Conservation (phyloP, 2,329 filamentous ascomycete genomes). For the Arthrobotrys megalospora region DNA sequence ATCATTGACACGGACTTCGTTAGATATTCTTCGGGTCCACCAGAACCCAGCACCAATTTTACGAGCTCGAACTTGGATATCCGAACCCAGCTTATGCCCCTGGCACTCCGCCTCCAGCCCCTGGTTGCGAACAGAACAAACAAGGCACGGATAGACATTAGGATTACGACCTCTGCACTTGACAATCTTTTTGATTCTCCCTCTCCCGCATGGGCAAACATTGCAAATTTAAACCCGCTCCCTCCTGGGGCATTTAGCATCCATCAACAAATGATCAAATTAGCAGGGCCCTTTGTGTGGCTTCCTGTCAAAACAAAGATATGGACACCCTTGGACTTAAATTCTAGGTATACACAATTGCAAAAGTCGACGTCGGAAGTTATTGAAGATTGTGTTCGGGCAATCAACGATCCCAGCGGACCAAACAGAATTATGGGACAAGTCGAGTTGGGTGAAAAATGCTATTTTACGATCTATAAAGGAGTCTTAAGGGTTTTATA, state of each 20-base stretch:
- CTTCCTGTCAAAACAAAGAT: background rate
- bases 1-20: background rate
- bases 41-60: background rate
- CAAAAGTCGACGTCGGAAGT: background rate
- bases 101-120: constrained; percentile 4
- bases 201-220: background rate
- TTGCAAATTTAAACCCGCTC: background rate
- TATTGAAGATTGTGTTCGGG: background rate
- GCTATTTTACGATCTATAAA: background rate
- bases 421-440: background rate
- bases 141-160: background rate
- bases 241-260: background rate
- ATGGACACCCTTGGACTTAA: background rate
- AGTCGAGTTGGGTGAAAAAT: background rate
- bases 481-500: background rate
- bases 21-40: background rate
- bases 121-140: background rate
- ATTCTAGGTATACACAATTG: background rate
- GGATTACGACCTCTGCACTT: background rate
- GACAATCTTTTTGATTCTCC: background rate
- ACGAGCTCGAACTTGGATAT: background rate
- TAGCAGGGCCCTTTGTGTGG: constrained; percentile 13
- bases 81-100: constrained; percentile 1
- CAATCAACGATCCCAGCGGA: background rate
- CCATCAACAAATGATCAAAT: constrained; percentile 2